Evolutionary conservation across 2,329 filamentous ascomycete species (phyloP), one percentile per base, ranked within the genome.

Genomic region (Ophiostoma quercus): DNA sequence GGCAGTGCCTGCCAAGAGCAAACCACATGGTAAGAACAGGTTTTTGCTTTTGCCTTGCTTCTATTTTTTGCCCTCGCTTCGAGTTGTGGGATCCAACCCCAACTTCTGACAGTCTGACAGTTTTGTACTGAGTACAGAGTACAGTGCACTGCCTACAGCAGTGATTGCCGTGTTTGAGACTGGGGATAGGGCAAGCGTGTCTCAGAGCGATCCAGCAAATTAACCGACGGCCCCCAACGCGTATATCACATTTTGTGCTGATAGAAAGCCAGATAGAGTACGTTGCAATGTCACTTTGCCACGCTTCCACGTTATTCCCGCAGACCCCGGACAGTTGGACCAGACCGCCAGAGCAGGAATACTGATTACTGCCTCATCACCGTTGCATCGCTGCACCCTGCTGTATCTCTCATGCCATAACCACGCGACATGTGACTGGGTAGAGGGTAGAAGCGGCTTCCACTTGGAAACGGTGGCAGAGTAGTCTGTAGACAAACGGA

Each of bases 281-380:
- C 16, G 43, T 47, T 16, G 19, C 11, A 47, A 19, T 47, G 19
- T 47, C 43, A 47, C 43, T 19, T 19, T 47, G 34, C 34, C 34
- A 34, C 19, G 7, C 16, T 47, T 16, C 43, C 43, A 47, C 19
- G 43, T 57, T 57, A 57, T 57, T 57, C 22, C 51, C 51, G 51
- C 7, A 57, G 51, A 47, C 51, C 22, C 51, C 51, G 19, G 22
- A 25, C 22, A 22, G n/a, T 12, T 57, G n/a, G 51, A 22, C 51
- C 51, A 57, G 51, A 57, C 51, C 51, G 51, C 51, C n/a, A 57
- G 19, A 12, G 39, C 39, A 1, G 2, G 12, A 9, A 47, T 47
- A n/a, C n/a, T n/a, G n/a, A n/a, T n/a, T n/a, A 57, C 43, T 47
- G 51, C 51, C 51, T 57, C 51, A 57, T 57, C 51, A 57, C 51